phyloP scores from a whole-genome alignment of 192 early-diverging fungal genomes.

The Funneliformis mosseae region DNA sequence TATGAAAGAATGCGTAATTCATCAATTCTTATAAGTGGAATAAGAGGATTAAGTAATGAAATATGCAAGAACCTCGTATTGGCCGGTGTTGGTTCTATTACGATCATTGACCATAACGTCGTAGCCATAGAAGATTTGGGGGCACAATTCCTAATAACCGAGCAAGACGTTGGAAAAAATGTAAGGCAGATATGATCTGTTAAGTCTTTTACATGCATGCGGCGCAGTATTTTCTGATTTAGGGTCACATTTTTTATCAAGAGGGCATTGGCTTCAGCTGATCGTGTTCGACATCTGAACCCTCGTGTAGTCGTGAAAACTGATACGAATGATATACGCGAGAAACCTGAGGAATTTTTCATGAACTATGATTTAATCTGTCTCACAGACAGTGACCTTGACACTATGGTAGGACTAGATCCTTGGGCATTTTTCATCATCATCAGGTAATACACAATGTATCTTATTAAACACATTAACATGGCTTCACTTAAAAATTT shows the following conservation, averaged over 20 bases:
- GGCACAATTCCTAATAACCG: constrained; percentile 71
- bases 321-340: constrained; percentile 46
- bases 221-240: constrained; percentile 27
- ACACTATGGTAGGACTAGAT: constrained; percentile 45
- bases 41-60: constrained; percentile 79
- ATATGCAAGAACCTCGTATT: constrained; percentile 92
- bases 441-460: too few species aligned
- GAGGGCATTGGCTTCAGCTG: constrained; percentile 66
- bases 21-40: constrained; percentile 71
- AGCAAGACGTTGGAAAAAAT: constrained; percentile 70
- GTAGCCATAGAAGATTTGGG: constrained; percentile 70
- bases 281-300: constrained; percentile 72
- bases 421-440: neutral
- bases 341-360: constrained; percentile 57
- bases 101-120: constrained; percentile 61
- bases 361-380: constrained; percentile 71
- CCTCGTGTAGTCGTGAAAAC: constrained; percentile 74
- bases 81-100: constrained; percentile 80
- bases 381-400: constrained; percentile 48
- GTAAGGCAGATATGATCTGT: constrained; percentile 47
- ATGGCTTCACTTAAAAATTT: neutral
- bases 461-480: neutral
- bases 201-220: constrained; percentile 27
- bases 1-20: constrained; percentile 76
- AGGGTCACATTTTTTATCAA: constrained; percentile 37